Evolutionary conservation across 75 land plant genomes (phyloP), one percentile per base, ranked within the genome.

Genomic region (Azolla pinnata): DNA sequence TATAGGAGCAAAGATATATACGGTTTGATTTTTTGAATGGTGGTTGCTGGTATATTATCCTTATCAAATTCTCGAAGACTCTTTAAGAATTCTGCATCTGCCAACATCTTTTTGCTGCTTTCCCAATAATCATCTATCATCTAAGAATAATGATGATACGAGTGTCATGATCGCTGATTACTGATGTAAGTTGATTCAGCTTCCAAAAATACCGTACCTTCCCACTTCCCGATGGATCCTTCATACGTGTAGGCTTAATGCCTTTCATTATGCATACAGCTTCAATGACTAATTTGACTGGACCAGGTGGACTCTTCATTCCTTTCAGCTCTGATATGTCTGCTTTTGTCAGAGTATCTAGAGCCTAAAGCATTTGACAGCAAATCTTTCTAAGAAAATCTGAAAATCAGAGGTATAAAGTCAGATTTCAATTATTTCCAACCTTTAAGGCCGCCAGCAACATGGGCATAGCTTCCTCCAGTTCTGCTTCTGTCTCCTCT

Each of bases 41-140:
- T 67, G 4, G 42, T 38, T 4, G 63, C 55, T 31, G 55, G 28
- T 29, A 67, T 67, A 55, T 67, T 67, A 55, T 67, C 70, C 64
- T 67, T 67, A 56, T 67, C 70, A 60, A 44, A 67, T 60, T 67
- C 64, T 24, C 54, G 4, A 1, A 67, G 57, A 27, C 70, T 67
- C 33, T 34, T 59, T 1, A 67, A 26, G 32, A 67, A 67, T 32
- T 67, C 70, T 12, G 70, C 63, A 59, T 67, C 70, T 30, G 70
- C 70, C 20, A 67, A 33, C 70, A 67, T 67, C 54, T 67, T 67
- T 19, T 67, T 67, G 33, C 70, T 67, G 53, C 70, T 67, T 40
- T 67, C 70, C 70, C 70, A 67, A 25, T 67, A 67, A 29, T 67
- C 70, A 31, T 67, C 70, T 7, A 67, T 55, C 70, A 67, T 67